Conservation (phyloP, 129 eudicot species). For the Pittosporum tobira region DNA sequence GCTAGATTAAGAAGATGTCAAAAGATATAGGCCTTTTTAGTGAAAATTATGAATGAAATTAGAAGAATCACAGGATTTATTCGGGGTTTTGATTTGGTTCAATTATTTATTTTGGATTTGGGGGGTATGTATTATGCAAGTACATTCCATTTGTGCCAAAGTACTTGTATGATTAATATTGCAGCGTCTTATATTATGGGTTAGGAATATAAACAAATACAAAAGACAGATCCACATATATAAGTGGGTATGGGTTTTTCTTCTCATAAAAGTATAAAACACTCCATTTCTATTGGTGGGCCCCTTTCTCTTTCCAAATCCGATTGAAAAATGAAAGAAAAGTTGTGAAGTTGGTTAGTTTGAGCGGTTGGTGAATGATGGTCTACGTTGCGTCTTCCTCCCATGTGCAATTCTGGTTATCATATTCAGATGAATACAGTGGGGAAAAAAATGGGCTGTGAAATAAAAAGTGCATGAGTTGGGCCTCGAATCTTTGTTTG, state of each 20-base stretch:
- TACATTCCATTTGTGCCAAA: constrained; percentile 22
- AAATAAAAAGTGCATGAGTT: too few relatives aligned
- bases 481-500: too few relatives aligned
- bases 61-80: background rate
- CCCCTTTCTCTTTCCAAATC: constrained; percentile 12
- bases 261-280: constrained; percentile 17
- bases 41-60: background rate
- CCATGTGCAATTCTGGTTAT: constrained; percentile 2
- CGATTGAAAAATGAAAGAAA: constrained; percentile 23
- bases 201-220: background rate
- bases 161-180: constrained; percentile 23
- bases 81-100: background rate
- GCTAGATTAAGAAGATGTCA: constrained; percentile 11
- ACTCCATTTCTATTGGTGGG: constrained; percentile 21
- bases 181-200: background rate
- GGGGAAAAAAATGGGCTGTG: too few relatives aligned
- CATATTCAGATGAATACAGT: background rate
- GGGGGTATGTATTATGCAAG: constrained; percentile 10
- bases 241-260: constrained; percentile 21
- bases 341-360: constrained; percentile 10
- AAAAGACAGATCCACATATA: constrained; percentile 13
- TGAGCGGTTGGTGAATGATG: background rate
- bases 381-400: background rate
- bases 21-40: background rate
- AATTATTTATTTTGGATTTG: constrained; percentile 5